Evolutionary conservation across 192 early-diverging fungal genomes (phyloP), one percentile per base, ranked within the genome.

Genomic region (Podila verticillata): DNA sequence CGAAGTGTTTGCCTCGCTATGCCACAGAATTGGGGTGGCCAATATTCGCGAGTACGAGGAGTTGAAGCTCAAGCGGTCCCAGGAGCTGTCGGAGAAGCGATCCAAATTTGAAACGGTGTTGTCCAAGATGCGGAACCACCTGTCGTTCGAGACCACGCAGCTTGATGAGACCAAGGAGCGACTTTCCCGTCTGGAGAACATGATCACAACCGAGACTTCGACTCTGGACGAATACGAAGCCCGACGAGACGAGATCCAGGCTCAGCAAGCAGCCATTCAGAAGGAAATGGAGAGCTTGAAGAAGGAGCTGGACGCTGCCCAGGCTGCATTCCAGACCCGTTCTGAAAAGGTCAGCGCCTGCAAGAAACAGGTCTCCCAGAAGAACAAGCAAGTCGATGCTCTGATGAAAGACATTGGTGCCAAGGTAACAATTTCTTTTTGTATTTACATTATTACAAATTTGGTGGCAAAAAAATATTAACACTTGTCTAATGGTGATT

Each of bases 41-140:
- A 93, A 90, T 66, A 91, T 98, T 66, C 92, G 94, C 6, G 96
- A 94, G 65, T 98, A 96, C 74, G 96, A 99, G 74, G 88, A 89
- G 22, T 83, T 88, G 29, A 91, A 92, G 51, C 83, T 94, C 19
- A 87, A 87, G 17, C 73, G 92, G 5, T 83, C 93, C 3, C 90
- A 93, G 66, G 93, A 96, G 68, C 75, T 86, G 1, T 87, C 87
- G 15, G 92, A 99, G 81, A 89, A 86, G 22, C 88, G 92, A 36
- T 65, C 95, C 56, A 89, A 93, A 70, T 95, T 96, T 69, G 85
- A 85, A 31, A 94, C 93, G 2, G 90, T 93, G 57, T 83, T 91
- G 58, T 93, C 96, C 17, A 91, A 93, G 60, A 75, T 97, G 36
- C 85, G 92, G 56, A 95, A 93, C 54, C 95, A 95, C 56, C 88